Evolutionary conservation across 2,329 filamentous ascomycete species (phyloP).

Genomic region (Exserohilum turcica): DNA sequence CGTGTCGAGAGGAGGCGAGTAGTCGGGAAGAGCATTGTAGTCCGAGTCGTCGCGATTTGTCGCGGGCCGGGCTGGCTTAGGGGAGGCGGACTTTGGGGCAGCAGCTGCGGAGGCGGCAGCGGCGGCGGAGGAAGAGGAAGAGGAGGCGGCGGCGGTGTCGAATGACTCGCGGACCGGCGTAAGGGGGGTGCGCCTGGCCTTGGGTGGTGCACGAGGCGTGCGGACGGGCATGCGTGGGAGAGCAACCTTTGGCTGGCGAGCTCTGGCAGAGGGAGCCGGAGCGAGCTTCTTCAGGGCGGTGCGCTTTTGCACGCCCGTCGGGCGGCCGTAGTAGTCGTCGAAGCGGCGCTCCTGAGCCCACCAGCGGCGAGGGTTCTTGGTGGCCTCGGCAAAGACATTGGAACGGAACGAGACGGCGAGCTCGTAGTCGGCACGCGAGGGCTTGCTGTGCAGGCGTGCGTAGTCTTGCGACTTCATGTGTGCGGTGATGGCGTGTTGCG

Average conservation of each 20-base stretch:
- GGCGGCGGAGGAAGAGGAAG: too few relatives aligned
- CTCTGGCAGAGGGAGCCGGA: slow-evolving; percentile 42
- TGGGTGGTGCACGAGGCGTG: slow-evolving; percentile 39
- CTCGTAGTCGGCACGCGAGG: slow-evolving; percentile 46
- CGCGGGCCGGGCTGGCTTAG: slow-evolving; percentile 49
- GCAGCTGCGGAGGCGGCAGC: slow-evolving; percentile 29
- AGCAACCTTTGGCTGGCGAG: slow-evolving; percentile 42
- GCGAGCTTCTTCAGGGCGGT: slow-evolving; percentile 44
- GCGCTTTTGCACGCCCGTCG: slow-evolving; percentile 49
- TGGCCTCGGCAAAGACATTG: slow-evolving; percentile 38
- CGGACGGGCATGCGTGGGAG: slow-evolving; percentile 40
- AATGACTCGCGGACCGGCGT: slow-evolving; percentile 41
- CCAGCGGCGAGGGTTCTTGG: slow-evolving; percentile 51
- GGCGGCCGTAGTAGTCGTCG: slow-evolving; percentile 54
- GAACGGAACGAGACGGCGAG: slow-evolving; percentile 41
- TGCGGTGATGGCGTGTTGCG: slow-evolving; percentile 36
- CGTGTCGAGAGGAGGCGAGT: slow-evolving; percentile 70
- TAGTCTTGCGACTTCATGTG: slow-evolving; percentile 44
- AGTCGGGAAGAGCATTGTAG: slow-evolving; percentile 73
- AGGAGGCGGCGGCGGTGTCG: slow-evolving; percentile 43
- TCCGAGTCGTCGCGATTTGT: slow-evolving; percentile 82
- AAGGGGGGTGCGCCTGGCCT: slow-evolving; percentile 45
- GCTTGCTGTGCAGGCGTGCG: slow-evolving; percentile 37
- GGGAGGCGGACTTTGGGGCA: slow-evolving; percentile 36
- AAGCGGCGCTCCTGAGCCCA: slow-evolving; percentile 56